Percentiles rank a stretch among this genome's conserved stretches.
Evolutionary conservation across 225 moss, liverwort and hornwort species (phyloP).

Genomic region (Pleurozium schreberi): DNA sequence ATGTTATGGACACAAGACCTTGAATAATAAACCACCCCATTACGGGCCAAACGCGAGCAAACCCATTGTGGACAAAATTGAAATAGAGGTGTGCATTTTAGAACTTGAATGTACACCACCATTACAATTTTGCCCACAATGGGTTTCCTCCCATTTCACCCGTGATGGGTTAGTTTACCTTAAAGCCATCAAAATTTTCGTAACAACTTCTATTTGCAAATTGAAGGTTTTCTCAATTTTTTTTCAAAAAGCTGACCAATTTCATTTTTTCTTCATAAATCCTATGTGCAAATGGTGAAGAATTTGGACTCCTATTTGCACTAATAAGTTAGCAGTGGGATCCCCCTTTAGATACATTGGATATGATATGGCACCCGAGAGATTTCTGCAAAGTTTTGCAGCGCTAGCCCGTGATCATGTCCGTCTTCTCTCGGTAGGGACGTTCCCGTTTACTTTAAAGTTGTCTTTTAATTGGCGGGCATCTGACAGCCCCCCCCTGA

Average conservation of each 20-base stretch:
- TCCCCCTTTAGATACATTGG: background rate
- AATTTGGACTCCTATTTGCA: background rate
- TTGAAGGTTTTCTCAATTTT: background rate
- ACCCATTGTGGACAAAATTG: too few relatives aligned
- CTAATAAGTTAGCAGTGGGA: background rate
- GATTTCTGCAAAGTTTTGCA: background rate
- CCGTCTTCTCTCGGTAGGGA: background rate
- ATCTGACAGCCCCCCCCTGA: constrained; percentile 14
- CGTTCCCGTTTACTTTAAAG: background rate
- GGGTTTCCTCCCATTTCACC: too few relatives aligned
- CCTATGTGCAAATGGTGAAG: background rate
- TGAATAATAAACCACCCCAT: too few relatives aligned
- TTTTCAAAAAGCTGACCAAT: background rate
- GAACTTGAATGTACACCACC: too few relatives aligned
- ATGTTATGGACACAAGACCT: too few relatives aligned
- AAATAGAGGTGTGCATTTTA: too few relatives aligned
- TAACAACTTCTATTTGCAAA: background rate
- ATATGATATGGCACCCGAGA: background rate
- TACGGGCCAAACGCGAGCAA: too few relatives aligned
- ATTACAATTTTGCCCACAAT: too few relatives aligned
- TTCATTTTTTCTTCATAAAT: background rate
- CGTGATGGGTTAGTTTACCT: too few relatives aligned
- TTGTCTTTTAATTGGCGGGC: background rate
- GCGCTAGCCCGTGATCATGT: constrained; percentile 3
- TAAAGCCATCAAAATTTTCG: too few relatives aligned